Base-by-base conservation (phyloP, 768 basidiomycete species). In the Tulasnella calospora region DNA sequence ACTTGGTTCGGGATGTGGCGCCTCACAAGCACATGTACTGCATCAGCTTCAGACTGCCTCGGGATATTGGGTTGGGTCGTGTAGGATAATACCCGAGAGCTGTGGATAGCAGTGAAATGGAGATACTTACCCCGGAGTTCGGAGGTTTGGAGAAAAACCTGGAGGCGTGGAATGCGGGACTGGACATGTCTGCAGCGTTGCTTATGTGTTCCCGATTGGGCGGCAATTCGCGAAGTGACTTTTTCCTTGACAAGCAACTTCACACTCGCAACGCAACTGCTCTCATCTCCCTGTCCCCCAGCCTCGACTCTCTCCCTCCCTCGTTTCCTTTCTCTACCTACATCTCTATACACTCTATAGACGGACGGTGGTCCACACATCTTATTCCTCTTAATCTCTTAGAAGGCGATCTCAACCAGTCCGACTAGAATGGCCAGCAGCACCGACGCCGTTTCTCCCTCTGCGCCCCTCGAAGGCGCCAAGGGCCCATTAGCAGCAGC, bases 1-100 rank as follows among this genome's bases (percentile, higher is more conserved):
- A 95, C 82, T 88, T 91, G 80, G 96, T 99, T 72, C 91, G 98
- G 77, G 92, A 92, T 13, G 98, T 99, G 13, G 95, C 98, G 0
- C 97, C 97, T 9, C 93, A 90, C 85, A 99, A 99, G 85, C 92
- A 95, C 82, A 98, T 99, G 97, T 99, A 96, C 84, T 96, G 97
- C 84, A 89, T 99, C 76, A 92, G 92, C 84, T 99, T 99, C 87
- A 84, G 89, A 80, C 86, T 94, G 12, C 91, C 92, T 27, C 83
- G 83, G 69, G 84, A 86, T 77, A 85, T 87, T n/a, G 85, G 85
- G 10, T 84, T 86, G 21, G 67, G 44, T 3, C 9, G 7, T 23
- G 51, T 51, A 51, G 51, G 51, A 51, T 51, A 51, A 51, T 51
- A 21, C 23, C 51, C 23, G 51, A 51, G 51, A 51, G 23, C 23